Percentiles rank a stretch among this genome's conserved stretches.
phyloP scores from a whole-genome alignment of 208 protist genomes.

The Leishmania martiniquensis region DNA sequence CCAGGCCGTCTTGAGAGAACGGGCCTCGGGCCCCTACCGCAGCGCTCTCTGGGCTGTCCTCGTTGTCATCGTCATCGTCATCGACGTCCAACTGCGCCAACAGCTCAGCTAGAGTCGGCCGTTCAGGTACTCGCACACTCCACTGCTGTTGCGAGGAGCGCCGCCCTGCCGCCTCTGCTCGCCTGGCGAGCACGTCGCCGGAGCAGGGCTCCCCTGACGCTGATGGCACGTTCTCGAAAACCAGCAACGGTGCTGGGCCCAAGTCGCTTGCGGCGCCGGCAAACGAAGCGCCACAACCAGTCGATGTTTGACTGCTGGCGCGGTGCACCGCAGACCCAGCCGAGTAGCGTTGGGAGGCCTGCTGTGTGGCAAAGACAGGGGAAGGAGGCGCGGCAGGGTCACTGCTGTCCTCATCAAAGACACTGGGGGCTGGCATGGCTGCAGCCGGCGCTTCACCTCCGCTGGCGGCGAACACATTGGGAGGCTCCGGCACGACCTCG shows the following conservation, averaged over 20 bases:
- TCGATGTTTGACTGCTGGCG: background rate
- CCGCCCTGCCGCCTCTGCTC: background rate
- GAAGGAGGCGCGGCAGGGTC: slow-evolving; percentile 2
- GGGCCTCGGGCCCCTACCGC: background rate
- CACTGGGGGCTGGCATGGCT: slow-evolving; percentile 6
- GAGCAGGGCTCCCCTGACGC: background rate
- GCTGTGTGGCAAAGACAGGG: background rate
- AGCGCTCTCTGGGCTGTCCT: background rate
- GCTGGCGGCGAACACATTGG: slow-evolving; percentile 9
- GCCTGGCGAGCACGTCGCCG: background rate
- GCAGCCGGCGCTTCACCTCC: background rate
- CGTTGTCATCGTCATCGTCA: background rate
- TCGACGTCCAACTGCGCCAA: slow-evolving; percentile 16
- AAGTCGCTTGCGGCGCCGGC: background rate
- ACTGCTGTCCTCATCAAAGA: slow-evolving; percentile 2
- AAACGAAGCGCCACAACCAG: background rate
- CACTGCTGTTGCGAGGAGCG: background rate
- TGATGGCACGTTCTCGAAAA: slow-evolving; percentile 2
- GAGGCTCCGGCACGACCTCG: slow-evolving; percentile 13
- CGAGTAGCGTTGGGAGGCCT: background rate
- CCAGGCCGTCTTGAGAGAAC: too few relatives aligned
- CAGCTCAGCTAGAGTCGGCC: slow-evolving; percentile 29
- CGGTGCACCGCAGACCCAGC: background rate
- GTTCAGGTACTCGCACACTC: background rate
- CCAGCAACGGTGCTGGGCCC: slow-evolving; percentile 9